Conservation (phyloP, 2,329 filamentous ascomycete genomes). For the Penicillium sp. region DNA sequence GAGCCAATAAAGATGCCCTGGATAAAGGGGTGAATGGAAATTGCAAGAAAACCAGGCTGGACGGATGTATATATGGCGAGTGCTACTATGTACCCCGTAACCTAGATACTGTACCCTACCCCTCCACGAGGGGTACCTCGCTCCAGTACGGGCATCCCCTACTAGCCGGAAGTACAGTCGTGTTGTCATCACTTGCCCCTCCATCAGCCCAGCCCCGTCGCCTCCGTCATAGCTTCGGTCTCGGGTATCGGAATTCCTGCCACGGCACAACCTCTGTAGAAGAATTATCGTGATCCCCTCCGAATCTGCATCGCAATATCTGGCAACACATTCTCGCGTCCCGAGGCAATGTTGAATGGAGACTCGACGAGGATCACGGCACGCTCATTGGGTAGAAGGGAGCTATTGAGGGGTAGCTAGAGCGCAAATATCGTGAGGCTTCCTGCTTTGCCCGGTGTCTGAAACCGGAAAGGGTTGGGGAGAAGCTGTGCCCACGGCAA, state of each 20-base stretch:
- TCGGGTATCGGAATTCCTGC: constrained; percentile 1
- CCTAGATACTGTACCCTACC: too few species aligned
- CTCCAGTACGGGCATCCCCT: too few species aligned
- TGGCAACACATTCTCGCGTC: constrained; percentile 34
- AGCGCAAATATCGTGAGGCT: constrained; percentile 35
- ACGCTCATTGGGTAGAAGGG: constrained; percentile 31
- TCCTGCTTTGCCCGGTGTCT: constrained; percentile 46
- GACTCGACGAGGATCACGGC: constrained; percentile 13
- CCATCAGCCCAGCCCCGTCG: constrained; percentile 3
- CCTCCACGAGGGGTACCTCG: too few species aligned
- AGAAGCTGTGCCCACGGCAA: constrained; percentile 29
- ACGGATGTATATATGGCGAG: constrained; percentile 1
- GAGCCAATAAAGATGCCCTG: not conserved
- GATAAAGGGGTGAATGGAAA: not conserved
- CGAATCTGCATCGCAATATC: constrained; percentile 7
- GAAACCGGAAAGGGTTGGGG: constrained; percentile 41
- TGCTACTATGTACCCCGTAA: constrained; percentile 6
- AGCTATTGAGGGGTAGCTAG: constrained; percentile 28
- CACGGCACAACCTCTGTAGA: constrained; percentile 6
- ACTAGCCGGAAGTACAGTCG: too few species aligned
- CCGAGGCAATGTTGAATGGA: constrained; percentile 25
- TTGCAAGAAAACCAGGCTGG: not conserved
- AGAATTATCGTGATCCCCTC: constrained; percentile 15
- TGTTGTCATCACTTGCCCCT: constrained; percentile 14
- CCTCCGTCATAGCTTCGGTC: constrained; percentile 6